Base-by-base conservation (phyloP, 2,329 filamentous ascomycete species). In the Cercospora beticola region DNA sequence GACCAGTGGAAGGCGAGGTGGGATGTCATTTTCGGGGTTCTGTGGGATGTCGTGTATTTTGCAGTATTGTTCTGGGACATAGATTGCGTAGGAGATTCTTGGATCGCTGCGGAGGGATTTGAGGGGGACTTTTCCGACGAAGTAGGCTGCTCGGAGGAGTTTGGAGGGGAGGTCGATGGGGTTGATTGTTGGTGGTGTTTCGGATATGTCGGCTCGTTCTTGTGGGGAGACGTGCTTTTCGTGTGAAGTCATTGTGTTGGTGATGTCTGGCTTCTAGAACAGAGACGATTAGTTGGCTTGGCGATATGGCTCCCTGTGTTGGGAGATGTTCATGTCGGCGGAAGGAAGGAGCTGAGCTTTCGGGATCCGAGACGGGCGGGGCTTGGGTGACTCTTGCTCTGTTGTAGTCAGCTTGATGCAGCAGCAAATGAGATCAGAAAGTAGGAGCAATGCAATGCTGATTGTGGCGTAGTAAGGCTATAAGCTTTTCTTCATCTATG, bases 61-160 rank as follows among this genome's bases (percentile, higher is more conserved):
- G 16, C 59, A 59, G 52, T 70, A 70, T 18, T 64, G 28, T 23
- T 63, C 66, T 10, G 68, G 68, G 8, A 70, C 54, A 31, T 70
- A 68, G 40, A 70, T 58, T 10, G 66, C 65, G 59, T 66, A 70
- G 2, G 68, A 70, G 5, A 70, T 59, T 33, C 68, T 62, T 23
- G 58, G 58, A 18, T 68, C 68, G 52, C 49, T 66, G 0, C 52
- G 49, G 31, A 52, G 62, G 7, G 68, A 59, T 46, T 60, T 62
- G 58, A 70, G 54, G 12, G 68, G 68, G 18, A 66, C 63, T 43
- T 70, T 70, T 33, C 68, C 68, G 10, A 70, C 30, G 2, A 70
- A 52, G n/a, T 68, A 68, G 5, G 68, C 68, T 5, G 68, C 60
- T 59, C 63, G 66, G 3, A 70, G 66, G n/a, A 68, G 66, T 14